Base-by-base conservation (phyloP, 768 basidiomycete genomes). In the Lactarius deliciosus region DNA sequence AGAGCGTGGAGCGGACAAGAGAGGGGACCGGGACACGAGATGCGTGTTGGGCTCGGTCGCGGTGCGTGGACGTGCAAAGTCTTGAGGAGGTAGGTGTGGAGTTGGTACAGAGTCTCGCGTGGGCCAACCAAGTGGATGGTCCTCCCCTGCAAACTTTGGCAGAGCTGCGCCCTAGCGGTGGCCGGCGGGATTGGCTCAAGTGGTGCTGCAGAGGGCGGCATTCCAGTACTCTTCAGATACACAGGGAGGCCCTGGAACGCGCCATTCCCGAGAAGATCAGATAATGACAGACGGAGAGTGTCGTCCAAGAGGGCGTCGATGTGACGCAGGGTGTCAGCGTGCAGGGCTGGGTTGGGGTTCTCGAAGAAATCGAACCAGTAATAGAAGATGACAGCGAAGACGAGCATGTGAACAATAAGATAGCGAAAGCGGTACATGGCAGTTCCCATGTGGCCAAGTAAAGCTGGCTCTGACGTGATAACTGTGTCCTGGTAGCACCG, bases 1-100 rank as follows among this genome's bases (percentile, higher is more conserved):
- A 69, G 56, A 20, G 30, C 25, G 65, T 69, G 66, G n/a, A 57
- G 60, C 8, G 58, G 61, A 41, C 68, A 69, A 18, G 57, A 59
- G 30, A 41, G 57, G 3, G 68, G 58, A 13, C 60, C 61, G 20
- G 68, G n/a, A 41, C 68, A 69, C 25, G 65, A 54, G 8, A 40
- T 15, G 2, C 32, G 58, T 25, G 8, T 1, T 15, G 50, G 20
- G 47, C 9, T 18, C 25, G 41, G 45, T 13, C 22, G n/a, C 30
- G 38, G 13, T 5, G 60, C 36, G 10, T 28, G 47, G 32, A 47
- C 22, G 10, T 36, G 47, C 40, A 68, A 54, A 25, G 13, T 16
- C 15, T 13, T 22, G 41, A 68, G 62, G 40, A 68, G 59, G 30
- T 58, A 64, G 15, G 47, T 59, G 40, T 67, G 66, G 4, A 68